These are phyloP conservation scores for Solanum aculeatissimum DNA, from an alignment of 305 asterid species.

Conservation along the genomic window DNA sequence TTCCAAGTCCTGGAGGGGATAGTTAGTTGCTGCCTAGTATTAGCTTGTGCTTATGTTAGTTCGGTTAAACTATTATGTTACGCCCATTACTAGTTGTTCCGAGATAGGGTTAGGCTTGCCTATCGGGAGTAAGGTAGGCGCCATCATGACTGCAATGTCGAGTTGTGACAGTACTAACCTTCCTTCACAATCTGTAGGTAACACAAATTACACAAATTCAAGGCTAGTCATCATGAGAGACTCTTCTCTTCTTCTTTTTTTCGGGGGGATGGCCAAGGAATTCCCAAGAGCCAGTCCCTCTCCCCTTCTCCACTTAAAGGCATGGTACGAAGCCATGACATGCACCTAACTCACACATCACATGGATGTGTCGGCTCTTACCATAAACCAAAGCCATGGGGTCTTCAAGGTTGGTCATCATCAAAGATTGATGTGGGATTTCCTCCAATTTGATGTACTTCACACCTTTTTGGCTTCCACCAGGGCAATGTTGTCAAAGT, in stretches of 20 bases:
- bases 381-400: background rate
- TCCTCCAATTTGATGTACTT: background rate
- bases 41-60: too few relatives aligned
- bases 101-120: too few relatives aligned
- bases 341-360: background rate
- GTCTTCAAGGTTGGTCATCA: background rate
- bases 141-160: too few relatives aligned
- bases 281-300: background rate
- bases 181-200: background rate
- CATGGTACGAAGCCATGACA: background rate
- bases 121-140: too few relatives aligned
- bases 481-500: background rate
- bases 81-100: too few relatives aligned
- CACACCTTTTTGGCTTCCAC: background rate
- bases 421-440: background rate
- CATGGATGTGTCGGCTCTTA: background rate
- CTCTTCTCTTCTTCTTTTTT: too few relatives aligned
- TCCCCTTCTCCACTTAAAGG: background rate
- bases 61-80: too few relatives aligned
- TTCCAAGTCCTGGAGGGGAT: too few relatives aligned
- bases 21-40: too few relatives aligned
- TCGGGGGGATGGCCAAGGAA: background rate
- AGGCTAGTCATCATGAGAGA: background rate
- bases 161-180: too few relatives aligned
- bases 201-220: background rate